Percentiles rank a stretch among this genome's conserved stretches.
These are phyloP conservation scores for Cercis canadensis DNA, from an alignment of 306 rosid genomes.

Conservation along the genomic window DNA sequence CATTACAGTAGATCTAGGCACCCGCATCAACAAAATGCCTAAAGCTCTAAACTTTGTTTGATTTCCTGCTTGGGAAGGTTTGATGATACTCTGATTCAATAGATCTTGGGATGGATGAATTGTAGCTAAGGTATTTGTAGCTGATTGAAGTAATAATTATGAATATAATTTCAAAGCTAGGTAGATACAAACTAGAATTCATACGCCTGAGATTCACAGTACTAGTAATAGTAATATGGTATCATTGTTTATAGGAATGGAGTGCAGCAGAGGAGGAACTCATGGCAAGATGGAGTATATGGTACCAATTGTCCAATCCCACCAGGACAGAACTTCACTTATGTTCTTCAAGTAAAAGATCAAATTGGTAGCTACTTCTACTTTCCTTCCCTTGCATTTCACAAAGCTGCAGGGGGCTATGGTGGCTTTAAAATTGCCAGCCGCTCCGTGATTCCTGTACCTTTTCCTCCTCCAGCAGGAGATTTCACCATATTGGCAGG, in stretches of 20 bases:
- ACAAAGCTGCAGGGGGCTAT: conserved; percentile 90
- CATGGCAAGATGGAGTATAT: conserved; percentile 93
- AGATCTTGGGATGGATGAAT: not conserved
- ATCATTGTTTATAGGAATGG: conserved; percentile 66
- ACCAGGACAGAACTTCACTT: conserved; percentile 88
- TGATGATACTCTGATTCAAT: too few relatives aligned
- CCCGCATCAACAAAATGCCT: not conserved
- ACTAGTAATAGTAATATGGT: conserved; percentile 16
- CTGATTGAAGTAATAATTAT: not conserved
- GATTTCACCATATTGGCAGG: conserved; percentile 82
- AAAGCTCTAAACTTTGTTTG: not conserved
- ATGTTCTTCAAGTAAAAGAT: conserved; percentile 83
- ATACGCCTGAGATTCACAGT: not conserved
- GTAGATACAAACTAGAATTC: not conserved
- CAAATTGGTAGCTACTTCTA: conserved; percentile 93
- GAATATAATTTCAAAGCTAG: not conserved
- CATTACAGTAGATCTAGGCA: conserved; percentile 15
- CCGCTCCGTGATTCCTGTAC: conserved; percentile 78
- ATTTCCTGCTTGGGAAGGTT: too few relatives aligned
- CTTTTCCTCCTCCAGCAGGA: conserved; percentile 79
- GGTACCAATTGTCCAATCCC: conserved; percentile 90
- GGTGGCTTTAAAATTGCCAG: conserved; percentile 74
- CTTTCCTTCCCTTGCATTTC: conserved; percentile 83
- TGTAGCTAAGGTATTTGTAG: not conserved
- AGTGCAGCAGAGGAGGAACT: conserved; percentile 81